Base-by-base conservation (phyloP, 768 basidiomycete genomes). In the Russula earlei region DNA sequence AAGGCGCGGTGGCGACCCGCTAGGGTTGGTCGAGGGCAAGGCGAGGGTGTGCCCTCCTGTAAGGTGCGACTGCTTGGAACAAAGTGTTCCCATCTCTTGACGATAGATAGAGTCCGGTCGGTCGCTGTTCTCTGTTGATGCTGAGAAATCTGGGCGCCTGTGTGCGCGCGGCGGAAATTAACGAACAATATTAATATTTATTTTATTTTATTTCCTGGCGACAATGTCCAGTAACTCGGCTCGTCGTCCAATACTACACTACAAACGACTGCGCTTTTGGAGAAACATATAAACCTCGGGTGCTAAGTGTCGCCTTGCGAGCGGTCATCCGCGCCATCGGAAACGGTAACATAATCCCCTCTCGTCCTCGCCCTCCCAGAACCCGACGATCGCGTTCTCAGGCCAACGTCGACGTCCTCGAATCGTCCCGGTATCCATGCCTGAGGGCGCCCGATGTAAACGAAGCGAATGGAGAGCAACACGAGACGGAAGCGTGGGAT, bases 1-100 rank as follows among this genome's bases (percentile, higher is more conserved):
- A 12, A 37, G 37, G 22, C 42, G 59, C 25, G 50, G 33, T 11
- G 7, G 34, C 34, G 8, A 14, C 29, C 29, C 14, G 34, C 12
- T 14, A 14, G 34, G 1, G 42, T 4, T 45, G 14, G 46, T 5
- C 22, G 38, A 14, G 20, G 59, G 40, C 22, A 57, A 60, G 17
- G 62, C 61, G 20, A 71, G 63, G 22, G 65, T 64, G 52, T 68
- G 70, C 19, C 71, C 67, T 27, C 70, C 70, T 24, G 65, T 33
- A 40, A 64, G 64, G 14, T 57, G 61, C 31, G 65, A 66, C n/a
- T 66, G 46, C 56, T 72, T 72, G 19, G 71, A 72, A 61, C 71
- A 72, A 19, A 72, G 52, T 4, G 62, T 62, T 38, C 72, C 72
- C 72, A 73, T 73, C 37, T 40, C n/a, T n/a, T n/a, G n/a, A n/a